These are phyloP conservation scores for Holtermannia corniformis DNA, from an alignment of 768 basidiomycete species.

Conservation along the genomic window DNA sequence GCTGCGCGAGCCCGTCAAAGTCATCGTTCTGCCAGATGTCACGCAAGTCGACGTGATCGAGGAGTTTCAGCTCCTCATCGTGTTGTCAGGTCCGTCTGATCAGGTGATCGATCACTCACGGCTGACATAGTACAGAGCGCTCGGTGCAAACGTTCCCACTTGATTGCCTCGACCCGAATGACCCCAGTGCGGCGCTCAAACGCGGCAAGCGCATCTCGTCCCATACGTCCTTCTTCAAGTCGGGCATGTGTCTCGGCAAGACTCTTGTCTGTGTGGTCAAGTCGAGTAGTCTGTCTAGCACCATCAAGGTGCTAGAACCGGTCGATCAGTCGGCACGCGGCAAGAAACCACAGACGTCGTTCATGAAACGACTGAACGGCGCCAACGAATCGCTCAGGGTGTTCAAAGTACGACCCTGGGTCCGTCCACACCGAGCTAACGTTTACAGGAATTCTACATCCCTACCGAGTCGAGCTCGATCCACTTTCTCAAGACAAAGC, in stretches of 20 bases:
- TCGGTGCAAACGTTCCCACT: conserved; percentile 93
- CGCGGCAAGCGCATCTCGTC: conserved; percentile 90
- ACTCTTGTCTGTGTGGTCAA: conserved; percentile 96
- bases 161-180: conserved; percentile 79
- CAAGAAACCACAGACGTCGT: conserved; percentile 49
- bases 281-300: conserved; percentile 85
- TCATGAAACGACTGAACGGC: conserved; percentile 85
- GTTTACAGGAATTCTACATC: conserved; percentile 85
- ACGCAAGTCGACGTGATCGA: conserved; percentile 93
- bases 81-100: conserved; percentile 72
- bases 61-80: conserved; percentile 87
- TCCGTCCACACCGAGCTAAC: conserved; percentile 11
- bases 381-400: conserved; percentile 86
- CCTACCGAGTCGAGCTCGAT: conserved; percentile 94
- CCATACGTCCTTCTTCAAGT: conserved; percentile 96
- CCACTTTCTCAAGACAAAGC: conserved; percentile 91
- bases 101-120: neutral
- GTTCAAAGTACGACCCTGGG: conserved; percentile 60
- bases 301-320: conserved; percentile 94
- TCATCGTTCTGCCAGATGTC: conserved; percentile 78
- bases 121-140: conserved; percentile 53
- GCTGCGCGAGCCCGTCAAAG: conserved; percentile 71
- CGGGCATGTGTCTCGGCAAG: conserved; percentile 79
- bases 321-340: conserved; percentile 67
- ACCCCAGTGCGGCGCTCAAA: conserved; percentile 82